These are phyloP conservation scores for Apostasia shenzhenica DNA, from an alignment of 106 monocot species.

Conservation along the genomic window DNA sequence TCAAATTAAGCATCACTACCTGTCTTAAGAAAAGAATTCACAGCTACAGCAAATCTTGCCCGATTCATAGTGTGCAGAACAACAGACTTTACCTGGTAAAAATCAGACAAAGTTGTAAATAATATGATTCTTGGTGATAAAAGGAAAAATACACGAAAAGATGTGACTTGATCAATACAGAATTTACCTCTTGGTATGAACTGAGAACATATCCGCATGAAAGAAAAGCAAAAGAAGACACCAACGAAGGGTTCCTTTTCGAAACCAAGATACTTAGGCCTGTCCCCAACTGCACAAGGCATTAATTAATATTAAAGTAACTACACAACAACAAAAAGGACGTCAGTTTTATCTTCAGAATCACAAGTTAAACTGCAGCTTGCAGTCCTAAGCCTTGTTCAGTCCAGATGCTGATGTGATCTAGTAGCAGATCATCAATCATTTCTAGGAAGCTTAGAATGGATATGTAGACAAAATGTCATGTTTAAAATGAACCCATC, in stretches of 20 bases:
- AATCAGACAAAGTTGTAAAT: not conserved
- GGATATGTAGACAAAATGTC: no score
- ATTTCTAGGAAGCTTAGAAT: no score
- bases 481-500: no score
- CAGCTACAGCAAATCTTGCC: constrained; percentile 89
- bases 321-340: not conserved
- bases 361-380: no score
- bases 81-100: constrained; percentile 83
- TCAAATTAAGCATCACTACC: constrained; percentile 26
- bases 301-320: constrained; percentile 4
- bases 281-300: constrained; percentile 68
- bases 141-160: not conserved
- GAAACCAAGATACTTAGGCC: constrained; percentile 89
- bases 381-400: no score
- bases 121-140: not conserved
- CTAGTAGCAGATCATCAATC: no score
- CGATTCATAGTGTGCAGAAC: constrained; percentile 92
- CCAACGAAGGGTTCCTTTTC: constrained; percentile 82
- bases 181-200: constrained; percentile 87
- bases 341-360: no score
- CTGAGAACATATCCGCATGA: constrained; percentile 94
- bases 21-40: constrained; percentile 89
- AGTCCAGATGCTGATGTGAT: no score
- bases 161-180: not conserved
- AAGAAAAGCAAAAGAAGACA: constrained; percentile 74